A percentile compares a stretch with the other conserved stretches of the same genome.
Evolutionary conservation across 83 land plant species (phyloP).

Genomic region (Larix sibirica): DNA sequence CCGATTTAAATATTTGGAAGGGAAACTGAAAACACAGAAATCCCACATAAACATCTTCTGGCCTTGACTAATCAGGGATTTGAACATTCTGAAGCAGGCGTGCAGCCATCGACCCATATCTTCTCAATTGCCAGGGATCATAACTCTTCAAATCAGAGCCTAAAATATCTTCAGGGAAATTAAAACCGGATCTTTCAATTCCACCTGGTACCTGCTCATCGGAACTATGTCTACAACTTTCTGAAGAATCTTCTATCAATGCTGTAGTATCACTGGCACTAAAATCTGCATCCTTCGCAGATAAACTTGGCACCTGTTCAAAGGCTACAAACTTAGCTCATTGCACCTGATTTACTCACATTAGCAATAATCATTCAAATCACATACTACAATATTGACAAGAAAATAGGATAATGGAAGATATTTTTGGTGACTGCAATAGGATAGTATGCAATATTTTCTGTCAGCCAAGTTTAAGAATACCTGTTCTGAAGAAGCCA

Average conservation of each 20-base stretch:
- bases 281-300: neutral
- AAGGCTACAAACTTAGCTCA: neutral
- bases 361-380: neutral
- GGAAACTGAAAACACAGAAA: too few species aligned
- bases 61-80: slow-evolving; percentile 17
- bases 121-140: slow-evolving; percentile 63
- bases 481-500: neutral
- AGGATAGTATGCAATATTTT: too few species aligned
- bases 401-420: neutral
- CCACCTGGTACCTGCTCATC: neutral
- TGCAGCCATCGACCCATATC: slow-evolving; percentile 70
- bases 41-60: neutral
- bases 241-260: neutral
- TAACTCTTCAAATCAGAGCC: slow-evolving; percentile 19
- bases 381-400: neutral
- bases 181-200: neutral
- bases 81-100: slow-evolving; percentile 63
- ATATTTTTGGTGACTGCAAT: too few species aligned
- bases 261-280: neutral
- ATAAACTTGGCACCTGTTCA: neutral
- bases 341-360: neutral
- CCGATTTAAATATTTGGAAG: neutral
- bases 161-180: neutral
- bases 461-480: neutral
- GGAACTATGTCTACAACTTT: neutral